These are phyloP conservation scores for Nematocida displodere DNA, from an alignment of 371 early-diverging fungal genomes.

Conservation along the genomic window DNA sequence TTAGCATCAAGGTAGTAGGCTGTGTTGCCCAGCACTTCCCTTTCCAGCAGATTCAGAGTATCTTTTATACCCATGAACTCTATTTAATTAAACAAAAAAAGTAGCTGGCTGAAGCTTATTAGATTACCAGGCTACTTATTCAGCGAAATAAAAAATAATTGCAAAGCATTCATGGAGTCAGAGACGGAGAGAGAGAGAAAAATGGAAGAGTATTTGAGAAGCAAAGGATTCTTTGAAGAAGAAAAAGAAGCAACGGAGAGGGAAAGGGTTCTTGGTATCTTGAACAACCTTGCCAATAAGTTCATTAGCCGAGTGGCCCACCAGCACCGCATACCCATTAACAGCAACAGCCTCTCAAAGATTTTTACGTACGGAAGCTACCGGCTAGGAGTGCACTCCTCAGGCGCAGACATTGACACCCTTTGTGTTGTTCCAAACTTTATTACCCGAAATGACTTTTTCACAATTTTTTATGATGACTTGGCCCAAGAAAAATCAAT, in stretches of 20 bases:
- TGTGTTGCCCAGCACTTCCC: not conserved
- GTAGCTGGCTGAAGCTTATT: no score
- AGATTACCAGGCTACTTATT: no score
- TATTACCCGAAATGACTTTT: slow-evolving; percentile 87
- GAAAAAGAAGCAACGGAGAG: slow-evolving; percentile 69
- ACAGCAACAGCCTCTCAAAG: slow-evolving; percentile 75
- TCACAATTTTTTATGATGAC: slow-evolving; percentile 77
- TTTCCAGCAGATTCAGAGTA: not conserved
- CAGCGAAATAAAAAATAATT: no score
- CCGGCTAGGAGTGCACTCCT: slow-evolving; percentile 89
- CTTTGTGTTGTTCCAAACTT: slow-evolving; percentile 88
- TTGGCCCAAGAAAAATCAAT: slow-evolving; percentile 75
- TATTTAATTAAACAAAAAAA: no score
- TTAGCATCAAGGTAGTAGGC: slow-evolving; percentile 34
- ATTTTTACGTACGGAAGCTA: slow-evolving; percentile 98
- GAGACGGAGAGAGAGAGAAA: slow-evolving; percentile 28
- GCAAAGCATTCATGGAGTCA: no score
- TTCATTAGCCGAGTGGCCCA: slow-evolving; percentile 57
- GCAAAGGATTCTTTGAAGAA: slow-evolving; percentile 62
- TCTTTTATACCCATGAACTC: no score
- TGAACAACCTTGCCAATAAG: slow-evolving; percentile 60
- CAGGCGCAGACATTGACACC: slow-evolving; percentile 94
- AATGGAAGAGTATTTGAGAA: slow-evolving; percentile 55
- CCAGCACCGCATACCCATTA: slow-evolving; percentile 69
- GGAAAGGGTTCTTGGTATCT: slow-evolving; percentile 63